Conservation (phyloP, 2,329 filamentous ascomycete genomes). For the Ceratocystis albifundus region DNA sequence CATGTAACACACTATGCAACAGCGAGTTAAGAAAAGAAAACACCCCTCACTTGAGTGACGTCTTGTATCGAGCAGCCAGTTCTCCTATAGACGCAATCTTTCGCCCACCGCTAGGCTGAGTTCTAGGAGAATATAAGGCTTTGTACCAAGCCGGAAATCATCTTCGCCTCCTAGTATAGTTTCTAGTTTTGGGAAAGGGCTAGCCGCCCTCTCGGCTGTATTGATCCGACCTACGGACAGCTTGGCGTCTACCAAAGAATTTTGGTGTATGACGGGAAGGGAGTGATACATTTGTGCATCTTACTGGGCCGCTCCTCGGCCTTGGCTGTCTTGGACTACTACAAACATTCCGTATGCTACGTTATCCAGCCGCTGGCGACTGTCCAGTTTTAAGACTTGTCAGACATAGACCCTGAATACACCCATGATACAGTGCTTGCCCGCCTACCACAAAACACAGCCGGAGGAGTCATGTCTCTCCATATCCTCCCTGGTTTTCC, state of each 20-base stretch:
- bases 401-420: neutral
- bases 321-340: conserved; percentile 2
- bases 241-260: neutral
- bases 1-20: neutral
- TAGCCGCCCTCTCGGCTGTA: neutral
- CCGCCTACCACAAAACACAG: neutral
- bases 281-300: neutral
- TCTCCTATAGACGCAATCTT: no score
- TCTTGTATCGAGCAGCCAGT: no score
- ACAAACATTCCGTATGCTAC: neutral
- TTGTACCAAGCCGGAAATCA: no score
- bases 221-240: neutral
- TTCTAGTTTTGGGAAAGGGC: neutral
- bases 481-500: neutral
- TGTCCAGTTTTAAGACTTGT: neutral
- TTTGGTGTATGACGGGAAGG: neutral
- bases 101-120: no score
- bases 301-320: neutral
- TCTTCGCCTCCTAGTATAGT: neutral
- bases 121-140: no score
- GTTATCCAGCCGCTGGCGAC: neutral
- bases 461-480: neutral
- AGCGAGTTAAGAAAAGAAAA: no score
- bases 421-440: neutral
- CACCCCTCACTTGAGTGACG: no score